A percentile compares a stretch with the other conserved stretches of the same genome.
Evolutionary conservation across 768 basidiomycete species (phyloP).

Genomic region (Crepidotus variabilis): DNA sequence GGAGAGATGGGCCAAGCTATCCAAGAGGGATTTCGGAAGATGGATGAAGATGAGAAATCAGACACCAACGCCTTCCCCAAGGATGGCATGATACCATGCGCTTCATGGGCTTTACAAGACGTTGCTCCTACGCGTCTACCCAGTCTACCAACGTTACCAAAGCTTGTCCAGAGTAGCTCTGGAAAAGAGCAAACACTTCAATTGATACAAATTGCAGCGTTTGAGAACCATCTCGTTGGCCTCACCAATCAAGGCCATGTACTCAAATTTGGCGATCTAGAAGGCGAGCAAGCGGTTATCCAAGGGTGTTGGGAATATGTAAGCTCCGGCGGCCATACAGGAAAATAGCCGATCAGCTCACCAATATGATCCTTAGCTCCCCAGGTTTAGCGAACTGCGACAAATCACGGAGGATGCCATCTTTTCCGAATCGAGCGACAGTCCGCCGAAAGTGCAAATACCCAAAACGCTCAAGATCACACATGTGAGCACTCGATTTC

Average conservation of each 20-base stretch:
- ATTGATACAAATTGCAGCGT: constrained; percentile 78
- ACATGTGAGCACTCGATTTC: constrained; percentile 50
- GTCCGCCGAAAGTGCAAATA: constrained; percentile 21
- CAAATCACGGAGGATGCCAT: constrained; percentile 41
- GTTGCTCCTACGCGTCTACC: constrained; percentile 57
- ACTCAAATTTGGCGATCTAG: constrained; percentile 52
- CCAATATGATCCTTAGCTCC: constrained; percentile 45
- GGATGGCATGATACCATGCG: constrained; percentile 53
- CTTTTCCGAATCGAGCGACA: constrained; percentile 32
- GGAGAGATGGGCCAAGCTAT: constrained; percentile 38
- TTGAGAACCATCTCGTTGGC: constrained; percentile 70
- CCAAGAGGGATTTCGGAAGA: constrained; percentile 33
- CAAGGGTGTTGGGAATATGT: constrained; percentile 71
- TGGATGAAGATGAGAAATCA: constrained; percentile 37
- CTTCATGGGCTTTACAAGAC: constrained; percentile 48
- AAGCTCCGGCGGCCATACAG: constrained; percentile 20
- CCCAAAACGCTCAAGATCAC: constrained; percentile 61
- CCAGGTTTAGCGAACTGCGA: constrained; percentile 64
- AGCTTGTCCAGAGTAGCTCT: constrained; percentile 29
- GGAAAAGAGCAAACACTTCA: constrained; percentile 23
- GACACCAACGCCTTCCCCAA: constrained; percentile 29
- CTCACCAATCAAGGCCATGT: constrained; percentile 81
- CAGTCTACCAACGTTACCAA: constrained; percentile 56
- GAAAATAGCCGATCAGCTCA: not conserved
- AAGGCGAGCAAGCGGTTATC: constrained; percentile 31